Conservation (phyloP, 768 basidiomycete species). For the Postia placenta region DNA sequence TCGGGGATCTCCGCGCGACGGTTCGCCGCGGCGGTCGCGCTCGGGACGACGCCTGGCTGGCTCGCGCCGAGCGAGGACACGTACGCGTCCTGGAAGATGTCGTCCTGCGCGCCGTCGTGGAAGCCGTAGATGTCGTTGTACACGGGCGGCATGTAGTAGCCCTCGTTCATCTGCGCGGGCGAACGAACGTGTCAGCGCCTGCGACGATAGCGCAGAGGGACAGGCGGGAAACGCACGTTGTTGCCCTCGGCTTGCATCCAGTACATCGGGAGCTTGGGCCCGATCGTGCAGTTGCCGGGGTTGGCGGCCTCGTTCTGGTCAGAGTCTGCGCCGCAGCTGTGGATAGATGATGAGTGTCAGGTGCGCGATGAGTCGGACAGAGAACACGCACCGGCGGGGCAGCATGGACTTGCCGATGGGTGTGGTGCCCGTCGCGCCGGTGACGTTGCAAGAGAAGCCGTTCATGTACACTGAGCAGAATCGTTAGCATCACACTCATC, state of each 20-base stretch:
- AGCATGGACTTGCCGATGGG: slow-evolving; percentile 27
- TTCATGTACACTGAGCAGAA: slow-evolving; percentile 29
- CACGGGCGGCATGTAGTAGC: slow-evolving; percentile 50
- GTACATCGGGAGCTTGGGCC: slow-evolving; percentile 33
- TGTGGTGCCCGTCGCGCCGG: slow-evolving; percentile 22
- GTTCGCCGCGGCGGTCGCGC: slow-evolving; percentile 1
- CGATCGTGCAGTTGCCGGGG: slow-evolving; percentile 33
- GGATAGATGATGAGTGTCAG: background rate
- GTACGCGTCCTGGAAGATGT: slow-evolving; percentile 65
- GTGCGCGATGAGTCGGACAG: background rate
- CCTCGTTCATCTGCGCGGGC: slow-evolving; percentile 54
- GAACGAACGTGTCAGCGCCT: background rate
- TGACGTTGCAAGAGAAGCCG: slow-evolving; percentile 35
- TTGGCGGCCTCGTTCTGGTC: slow-evolving; percentile 12
- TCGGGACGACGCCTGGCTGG: background rate
- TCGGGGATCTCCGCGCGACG: background rate
- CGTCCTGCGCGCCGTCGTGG: slow-evolving; percentile 64
- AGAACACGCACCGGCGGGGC: slow-evolving; percentile 22
- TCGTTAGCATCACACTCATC: background rate
- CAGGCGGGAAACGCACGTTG: slow-evolving; percentile 26
- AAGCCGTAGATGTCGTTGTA: slow-evolving; percentile 72
- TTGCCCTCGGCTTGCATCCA: slow-evolving; percentile 34
- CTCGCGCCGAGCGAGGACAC: slow-evolving; percentile 7
- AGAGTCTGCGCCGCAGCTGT: slow-evolving; percentile 29
- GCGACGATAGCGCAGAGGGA: background rate